Base-by-base conservation (phyloP, 805 yeast species). In the Teunomyces kruisii region DNA sequence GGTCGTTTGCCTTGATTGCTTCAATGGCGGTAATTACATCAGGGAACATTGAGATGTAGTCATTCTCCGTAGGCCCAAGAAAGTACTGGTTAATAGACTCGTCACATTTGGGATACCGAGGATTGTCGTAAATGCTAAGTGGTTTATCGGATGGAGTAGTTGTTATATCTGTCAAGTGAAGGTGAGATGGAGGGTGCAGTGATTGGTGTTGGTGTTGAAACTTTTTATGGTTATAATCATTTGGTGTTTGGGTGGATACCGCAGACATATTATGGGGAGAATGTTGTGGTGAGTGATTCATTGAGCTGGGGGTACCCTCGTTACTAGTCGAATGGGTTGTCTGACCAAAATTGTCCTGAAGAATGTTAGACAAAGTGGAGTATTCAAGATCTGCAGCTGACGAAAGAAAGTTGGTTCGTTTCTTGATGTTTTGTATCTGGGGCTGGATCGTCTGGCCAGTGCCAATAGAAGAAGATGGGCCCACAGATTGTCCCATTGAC, bases 301-400 rank as follows among this genome's bases (percentile, higher is more conserved):
- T 48, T 4, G 74, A 67, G 36, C 54, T 61, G 7, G 76, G 76
- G 1, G 76, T 66, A 6, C 67, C 70, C 46, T 65, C 73, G 17
- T 56, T 64, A 10, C 70, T 63, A 2, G 70, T 60, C 19, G 62
- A 54, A 32, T 56, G 61, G 24, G 50, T 55, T 17, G 48, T 50
- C 39, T 52, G 58, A 44, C 64, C 54, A 40, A 64, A 56, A 47
- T 67, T 75, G 40, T 78, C 81, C 29, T 79, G 80, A 30, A 83
- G 74, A 40, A 86, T 84, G 48, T 75, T 80, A 7, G 89, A 83
- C 26, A 86, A 64, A 3, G 85, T 80, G 3, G 88, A 76, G 54
- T 86, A 85, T 54, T 86, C 94, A 42, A 83, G 67, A 55, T 83
- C 85, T 0, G 88, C 90, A 1, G 94, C 90, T 29, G 78, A 70